A percentile compares a stretch with the other conserved stretches of the same genome.
Evolutionary conservation across 228 moss, liverwort and hornwort species (phyloP).

Genomic region (Sphagnum magellanicum): DNA sequence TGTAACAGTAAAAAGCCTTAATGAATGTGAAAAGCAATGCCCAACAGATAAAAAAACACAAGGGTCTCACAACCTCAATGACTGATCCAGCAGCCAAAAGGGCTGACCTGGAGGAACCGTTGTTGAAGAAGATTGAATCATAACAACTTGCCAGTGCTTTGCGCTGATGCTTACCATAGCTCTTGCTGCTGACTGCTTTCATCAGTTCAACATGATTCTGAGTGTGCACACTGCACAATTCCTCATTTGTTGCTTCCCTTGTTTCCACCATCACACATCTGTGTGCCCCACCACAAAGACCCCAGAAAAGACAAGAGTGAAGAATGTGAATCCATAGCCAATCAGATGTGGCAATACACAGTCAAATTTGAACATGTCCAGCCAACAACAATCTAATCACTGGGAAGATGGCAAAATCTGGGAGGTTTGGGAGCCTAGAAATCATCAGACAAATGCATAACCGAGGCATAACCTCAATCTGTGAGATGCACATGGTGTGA

Average conservation of each 20-base stretch:
- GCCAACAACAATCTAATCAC: too few species aligned
- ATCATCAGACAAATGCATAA: too few species aligned
- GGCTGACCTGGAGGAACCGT: conserved; percentile 31
- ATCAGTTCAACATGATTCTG: conserved; percentile 35
- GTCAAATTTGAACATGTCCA: too few species aligned
- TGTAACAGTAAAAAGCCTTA: too few species aligned
- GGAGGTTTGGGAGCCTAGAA: too few species aligned
- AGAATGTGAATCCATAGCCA: too few species aligned
- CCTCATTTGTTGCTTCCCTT: conserved; percentile 31
- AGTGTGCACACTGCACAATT: conserved; percentile 41
- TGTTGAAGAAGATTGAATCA: conserved; percentile 47
- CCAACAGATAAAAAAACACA: neutral
- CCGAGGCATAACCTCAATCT: too few species aligned
- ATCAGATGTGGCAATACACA: too few species aligned
- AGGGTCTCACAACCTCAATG: conserved; percentile 22
- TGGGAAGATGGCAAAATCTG: too few species aligned
- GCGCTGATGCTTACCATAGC: conserved; percentile 27
- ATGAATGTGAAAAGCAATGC: too few species aligned
- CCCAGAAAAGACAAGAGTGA: too few species aligned
- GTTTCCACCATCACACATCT: conserved; percentile 39
- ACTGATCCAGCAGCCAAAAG: conserved; percentile 56
- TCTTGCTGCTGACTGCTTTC: conserved; percentile 23
- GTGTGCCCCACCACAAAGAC: neutral
- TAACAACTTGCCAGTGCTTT: conserved; percentile 20
- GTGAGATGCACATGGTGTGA: too few species aligned